Base-by-base conservation (phyloP, 306 rosid genomes). In the Cyamopsis tetragonoloba region DNA sequence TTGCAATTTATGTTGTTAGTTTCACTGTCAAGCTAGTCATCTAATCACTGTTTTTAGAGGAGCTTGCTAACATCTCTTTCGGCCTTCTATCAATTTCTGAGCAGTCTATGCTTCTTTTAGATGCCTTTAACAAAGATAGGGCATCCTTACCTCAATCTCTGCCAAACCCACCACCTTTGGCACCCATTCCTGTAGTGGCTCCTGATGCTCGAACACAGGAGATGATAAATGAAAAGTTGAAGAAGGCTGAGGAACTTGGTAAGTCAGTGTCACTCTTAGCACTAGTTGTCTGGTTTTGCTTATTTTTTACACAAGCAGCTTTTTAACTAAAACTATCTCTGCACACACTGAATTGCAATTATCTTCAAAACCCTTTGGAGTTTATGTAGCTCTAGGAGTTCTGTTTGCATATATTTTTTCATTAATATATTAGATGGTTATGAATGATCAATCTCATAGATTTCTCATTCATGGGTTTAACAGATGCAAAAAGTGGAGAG, bases 211-310 rank as follows among this genome's bases (percentile, higher is more conserved):
- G 87, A 44, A 95, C 89, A 2, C 99, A 95, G 64, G 99, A 95
- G 79, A 85, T 95, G 99, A 95, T 95, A 79, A 95, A 95, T 90
- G 99, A 95, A 60, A 95, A 95, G 83, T 76, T 95, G 77, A 95
- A 88, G 75, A 95, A 88, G 86, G 99, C 99, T 0, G 99, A 95
- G 86, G 99, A 91, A 71, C 97, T 95, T 41, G 99, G 99, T 95
- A 79, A 77, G 88, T 78, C 35, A 4, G 26, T 35, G 46, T 55
- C 24, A 18, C 18, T 32, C 56, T 59, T 28, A 3, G 38, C 38
- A 26, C 32, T n/a, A n/a, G n/a, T n/a, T 22, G 11, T 34, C 24
- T 57, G 24, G 1, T 27, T 75, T 48, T 66, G 56, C 68, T 57
- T 18, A 48, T 20, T 38, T 26, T 56, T 35, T 35, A 66, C 14